Conservation (phyloP, 495 filamentous ascomycete species). For the Penicillium silybi region DNA sequence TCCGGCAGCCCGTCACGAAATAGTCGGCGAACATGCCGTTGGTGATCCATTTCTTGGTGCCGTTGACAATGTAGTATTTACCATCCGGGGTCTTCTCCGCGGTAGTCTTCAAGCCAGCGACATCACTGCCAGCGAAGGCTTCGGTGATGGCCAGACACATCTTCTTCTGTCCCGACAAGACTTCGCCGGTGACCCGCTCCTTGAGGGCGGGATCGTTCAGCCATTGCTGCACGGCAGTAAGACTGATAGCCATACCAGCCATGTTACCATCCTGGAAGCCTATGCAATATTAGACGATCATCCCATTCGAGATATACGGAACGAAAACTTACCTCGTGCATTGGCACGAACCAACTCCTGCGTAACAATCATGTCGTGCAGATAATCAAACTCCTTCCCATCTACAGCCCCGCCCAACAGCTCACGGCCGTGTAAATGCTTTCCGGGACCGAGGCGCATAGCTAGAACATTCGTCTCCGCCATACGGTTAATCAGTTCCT, state of each 20-base stretch:
- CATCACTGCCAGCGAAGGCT: slow-evolving; percentile 85
- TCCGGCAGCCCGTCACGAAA: slow-evolving; percentile 78
- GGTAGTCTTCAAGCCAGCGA: slow-evolving; percentile 77
- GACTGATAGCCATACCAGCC: slow-evolving; percentile 79
- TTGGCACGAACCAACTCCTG: slow-evolving; percentile 72
- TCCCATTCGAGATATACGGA: background rate
- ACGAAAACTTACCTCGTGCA: slow-evolving; percentile 49
- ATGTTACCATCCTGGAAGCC: slow-evolving; percentile 56
- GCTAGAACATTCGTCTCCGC: slow-evolving; percentile 67
- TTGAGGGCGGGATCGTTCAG: slow-evolving; percentile 62
- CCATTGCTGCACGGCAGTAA: slow-evolving; percentile 80
- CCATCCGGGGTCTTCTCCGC: slow-evolving; percentile 78
- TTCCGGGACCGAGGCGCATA: slow-evolving; percentile 81
- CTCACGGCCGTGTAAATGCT: slow-evolving; percentile 68
- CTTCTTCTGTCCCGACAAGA: slow-evolving; percentile 78
- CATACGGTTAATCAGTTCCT: slow-evolving; percentile 77
- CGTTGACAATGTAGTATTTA: slow-evolving; percentile 81
- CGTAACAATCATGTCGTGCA: slow-evolving; percentile 73
- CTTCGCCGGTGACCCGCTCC: slow-evolving; percentile 63
- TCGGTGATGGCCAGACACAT: slow-evolving; percentile 86
- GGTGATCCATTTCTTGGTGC: slow-evolving; percentile 93
- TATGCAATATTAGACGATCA: slow-evolving; percentile 11
- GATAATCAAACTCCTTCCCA: slow-evolving; percentile 82
- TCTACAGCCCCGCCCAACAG: slow-evolving; percentile 67
- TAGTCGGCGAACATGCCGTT: slow-evolving; percentile 83